Evolutionary conservation across 2,329 filamentous ascomycete genomes (phyloP).

Genomic region (Aschersonia sp.): DNA sequence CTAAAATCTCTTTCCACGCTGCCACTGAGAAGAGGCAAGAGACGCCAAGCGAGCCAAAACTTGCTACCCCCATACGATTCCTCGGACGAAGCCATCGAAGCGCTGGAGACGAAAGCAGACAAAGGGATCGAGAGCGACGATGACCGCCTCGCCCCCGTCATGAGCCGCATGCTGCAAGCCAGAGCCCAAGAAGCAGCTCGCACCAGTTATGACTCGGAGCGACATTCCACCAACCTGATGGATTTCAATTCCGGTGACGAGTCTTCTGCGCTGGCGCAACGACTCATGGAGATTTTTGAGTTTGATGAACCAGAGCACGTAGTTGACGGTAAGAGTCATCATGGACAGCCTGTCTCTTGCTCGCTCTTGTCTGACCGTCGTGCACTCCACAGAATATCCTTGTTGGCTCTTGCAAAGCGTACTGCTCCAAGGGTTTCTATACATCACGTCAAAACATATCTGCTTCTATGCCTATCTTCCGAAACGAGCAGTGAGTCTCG

Average conservation of each 20-base stretch:
- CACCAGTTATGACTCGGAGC: conserved; percentile 42
- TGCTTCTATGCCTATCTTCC: conserved; percentile 98
- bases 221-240: conserved; percentile 24
- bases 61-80: conserved; percentile 20
- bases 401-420: conserved; percentile 91
- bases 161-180: conserved; percentile 67
- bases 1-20: conserved; percentile 51
- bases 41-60: conserved; percentile 19
- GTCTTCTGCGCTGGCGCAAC: conserved; percentile 49
- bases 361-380: neutral
- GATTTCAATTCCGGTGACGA: conserved; percentile 17
- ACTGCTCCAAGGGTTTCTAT: conserved; percentile 86
- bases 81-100: conserved; percentile 10
- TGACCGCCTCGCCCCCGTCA: conserved; percentile 49
- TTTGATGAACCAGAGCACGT: conserved; percentile 75
- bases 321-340: conserved; percentile 59
- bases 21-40: conserved; percentile 23
- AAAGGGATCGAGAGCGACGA: conserved; percentile 9
- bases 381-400: conserved; percentile 53
- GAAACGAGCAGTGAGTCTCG: conserved; percentile 59
- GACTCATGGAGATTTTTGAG: conserved; percentile 72
- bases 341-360: too few species aligned
- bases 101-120: neutral
- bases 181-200: conserved; percentile 47
- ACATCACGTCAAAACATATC: conserved; percentile 83